Conservation (phyloP, 2,329 filamentous ascomycete genomes). For the Pseudogymnoascus sp. region DNA sequence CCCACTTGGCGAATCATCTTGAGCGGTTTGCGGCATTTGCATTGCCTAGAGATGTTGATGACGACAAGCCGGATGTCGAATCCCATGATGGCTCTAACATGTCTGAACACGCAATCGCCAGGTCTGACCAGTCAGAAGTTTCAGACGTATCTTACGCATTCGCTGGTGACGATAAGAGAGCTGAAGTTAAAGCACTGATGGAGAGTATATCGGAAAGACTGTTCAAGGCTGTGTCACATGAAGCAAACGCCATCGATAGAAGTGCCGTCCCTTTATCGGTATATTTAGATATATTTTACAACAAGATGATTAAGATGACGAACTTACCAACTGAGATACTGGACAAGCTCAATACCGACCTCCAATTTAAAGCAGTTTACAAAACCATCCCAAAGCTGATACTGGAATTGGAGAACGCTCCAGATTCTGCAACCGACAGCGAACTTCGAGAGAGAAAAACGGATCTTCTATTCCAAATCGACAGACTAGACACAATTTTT, state of each 20-base stretch:
- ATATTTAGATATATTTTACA: not conserved
- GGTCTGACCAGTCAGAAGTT: not conserved
- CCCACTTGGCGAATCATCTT: not conserved
- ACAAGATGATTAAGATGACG: not conserved
- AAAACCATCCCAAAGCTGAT: not conserved
- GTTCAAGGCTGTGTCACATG: too few species aligned
- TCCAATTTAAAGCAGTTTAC: conserved; percentile 1
- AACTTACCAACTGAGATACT: not conserved
- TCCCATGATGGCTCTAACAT: not conserved
- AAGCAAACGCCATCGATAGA: too few species aligned
- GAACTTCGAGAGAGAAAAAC: not conserved
- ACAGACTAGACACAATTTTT: not conserved
- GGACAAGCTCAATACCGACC: not conserved
- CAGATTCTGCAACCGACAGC: too few species aligned
- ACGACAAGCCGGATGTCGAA: not conserved
- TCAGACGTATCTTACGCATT: not conserved
- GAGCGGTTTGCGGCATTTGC: conserved; percentile 6
- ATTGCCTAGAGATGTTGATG: not conserved
- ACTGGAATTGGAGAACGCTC: not conserved
- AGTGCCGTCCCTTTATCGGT: too few species aligned
- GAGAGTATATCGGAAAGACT: not conserved
- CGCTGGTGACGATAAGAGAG: not conserved
- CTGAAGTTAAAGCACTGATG: not conserved
- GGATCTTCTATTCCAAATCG: not conserved
- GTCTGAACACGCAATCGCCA: not conserved